Base-by-base conservation (phyloP, 495 filamentous ascomycete genomes). In the Pseudevernia furfuracea region DNA sequence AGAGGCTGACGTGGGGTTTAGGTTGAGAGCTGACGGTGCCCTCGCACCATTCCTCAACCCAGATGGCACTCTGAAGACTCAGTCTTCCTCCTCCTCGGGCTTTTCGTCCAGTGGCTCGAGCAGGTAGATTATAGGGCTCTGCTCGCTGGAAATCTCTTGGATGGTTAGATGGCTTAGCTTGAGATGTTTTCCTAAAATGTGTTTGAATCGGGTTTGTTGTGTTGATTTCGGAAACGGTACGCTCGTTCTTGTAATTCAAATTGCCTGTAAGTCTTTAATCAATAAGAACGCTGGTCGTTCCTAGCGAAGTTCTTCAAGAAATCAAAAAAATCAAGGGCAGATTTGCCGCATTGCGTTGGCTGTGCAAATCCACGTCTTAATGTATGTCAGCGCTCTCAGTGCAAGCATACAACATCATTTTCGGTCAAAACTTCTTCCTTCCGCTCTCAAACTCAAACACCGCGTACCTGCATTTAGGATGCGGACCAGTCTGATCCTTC, bases 1-100 rank as follows among this genome's bases (percentile, higher is more conserved):
- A 30, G 41, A 37, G 38, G 32, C 62, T 64, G 36, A 64, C 38
- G 11, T 23, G 9, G 4, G 8, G 1, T 1, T 38, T 53, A 64
- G 62, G 23, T 41, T 64, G 21, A 48, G 25, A 48, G 44, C 55
- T 32, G 23, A 32, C 7, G 56, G 62, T 37, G 38, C 41, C 34
- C 44, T 64, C 25, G 56, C 55, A 1, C 44, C 57, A 23, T 64
- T 64, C 10, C 62, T 64, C 25, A 49, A 64, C 23, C 56, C 41
- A 5, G 34, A 64, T 28, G 56, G 62, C 1, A 59, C 41, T 21
- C 25, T 64, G 7, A 59, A n/a, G 34, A 53, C 57, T 1, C 25
- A 19, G 3, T 11, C 15, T 14, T 52, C 28, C 21, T 12, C 21
- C 19, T 25, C 59, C 12, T 23, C 34, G 28, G 14, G 39, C 30